phyloP scores from a whole-genome alignment of 2,329 filamentous ascomycete genomes.

The Berkeleyomyces basicola region DNA sequence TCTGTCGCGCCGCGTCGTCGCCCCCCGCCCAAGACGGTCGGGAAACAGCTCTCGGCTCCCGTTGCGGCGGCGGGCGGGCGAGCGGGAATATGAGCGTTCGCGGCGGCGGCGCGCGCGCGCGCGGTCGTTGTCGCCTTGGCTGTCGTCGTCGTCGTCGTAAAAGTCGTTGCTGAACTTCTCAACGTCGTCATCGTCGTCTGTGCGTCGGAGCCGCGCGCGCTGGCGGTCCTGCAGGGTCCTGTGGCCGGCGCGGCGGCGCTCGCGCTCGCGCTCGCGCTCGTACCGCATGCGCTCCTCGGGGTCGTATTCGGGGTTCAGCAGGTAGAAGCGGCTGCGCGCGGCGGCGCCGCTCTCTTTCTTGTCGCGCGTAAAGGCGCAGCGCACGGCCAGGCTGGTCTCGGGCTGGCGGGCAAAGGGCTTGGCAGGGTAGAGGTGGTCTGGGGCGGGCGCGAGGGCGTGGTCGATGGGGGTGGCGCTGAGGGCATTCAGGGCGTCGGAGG shows the following conservation, averaged over 20 bases:
- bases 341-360: conserved; percentile 66
- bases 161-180: conserved; percentile 56
- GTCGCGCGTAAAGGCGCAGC: conserved; percentile 59
- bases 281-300: conserved; percentile 53
- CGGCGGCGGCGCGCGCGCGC: conserved; percentile 22
- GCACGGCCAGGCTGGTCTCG: conserved; percentile 51
- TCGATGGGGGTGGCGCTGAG: conserved; percentile 38
- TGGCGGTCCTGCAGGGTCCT: conserved; percentile 26
- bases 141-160: conserved; percentile 67
- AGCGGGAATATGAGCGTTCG: conserved; percentile 19
- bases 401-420: conserved; percentile 53
- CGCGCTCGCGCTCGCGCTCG: conserved; percentile 46
- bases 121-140: conserved; percentile 23
- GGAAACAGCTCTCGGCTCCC: conserved; percentile 49
- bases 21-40: conserved; percentile 18
- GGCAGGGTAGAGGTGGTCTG: conserved; percentile 47
- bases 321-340: conserved; percentile 74
- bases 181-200: conserved; percentile 33
- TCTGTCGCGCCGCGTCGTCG: conserved; percentile 24
- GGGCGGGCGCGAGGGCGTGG: conserved; percentile 35
- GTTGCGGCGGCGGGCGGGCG: conserved; percentile 20
- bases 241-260: conserved; percentile 21
- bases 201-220: conserved; percentile 18
- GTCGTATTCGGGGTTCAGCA: conserved; percentile 79
- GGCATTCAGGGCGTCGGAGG: conserved; percentile 37